A percentile compares a stretch with the other conserved stretches of the same genome.
Conservation (phyloP, 345 rosid species). For the Eucalyptus grandis region DNA sequence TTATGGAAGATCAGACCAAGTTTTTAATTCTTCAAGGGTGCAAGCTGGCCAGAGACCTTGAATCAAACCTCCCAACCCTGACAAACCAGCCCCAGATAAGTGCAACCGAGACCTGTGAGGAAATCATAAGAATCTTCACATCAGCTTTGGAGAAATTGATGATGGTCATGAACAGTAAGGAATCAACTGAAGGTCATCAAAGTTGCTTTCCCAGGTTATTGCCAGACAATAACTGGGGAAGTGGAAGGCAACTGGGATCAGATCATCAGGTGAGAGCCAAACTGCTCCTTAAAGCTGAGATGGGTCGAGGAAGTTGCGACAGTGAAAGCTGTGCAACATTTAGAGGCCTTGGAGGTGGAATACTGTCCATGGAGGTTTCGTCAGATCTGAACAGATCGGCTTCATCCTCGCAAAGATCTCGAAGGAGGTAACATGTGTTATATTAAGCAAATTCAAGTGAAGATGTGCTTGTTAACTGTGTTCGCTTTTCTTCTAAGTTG, state of each 20-base stretch:
- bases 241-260: background rate
- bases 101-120: constrained; percentile 20
- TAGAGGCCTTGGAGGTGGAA: background rate
- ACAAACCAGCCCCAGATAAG: constrained; percentile 8
- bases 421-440: background rate
- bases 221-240: background rate
- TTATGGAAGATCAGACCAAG: background rate
- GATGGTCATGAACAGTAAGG: background rate
- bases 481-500: background rate
- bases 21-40: constrained; percentile 30
- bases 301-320: background rate
- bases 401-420: background rate
- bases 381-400: background rate
- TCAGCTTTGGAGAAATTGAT: background rate
- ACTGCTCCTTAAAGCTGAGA: background rate
- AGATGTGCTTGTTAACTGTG: background rate
- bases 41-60: constrained; percentile 34
- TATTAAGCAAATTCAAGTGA: background rate
- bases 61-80: constrained; percentile 13
- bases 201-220: background rate
- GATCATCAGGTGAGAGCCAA: background rate
- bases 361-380: background rate
- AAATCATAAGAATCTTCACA: constrained; percentile 9
- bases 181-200: background rate
- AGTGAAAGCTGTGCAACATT: background rate